Evolutionary conservation across 2,329 filamentous ascomycete species (phyloP).

Genomic region (Teratosphaeria destructans): DNA sequence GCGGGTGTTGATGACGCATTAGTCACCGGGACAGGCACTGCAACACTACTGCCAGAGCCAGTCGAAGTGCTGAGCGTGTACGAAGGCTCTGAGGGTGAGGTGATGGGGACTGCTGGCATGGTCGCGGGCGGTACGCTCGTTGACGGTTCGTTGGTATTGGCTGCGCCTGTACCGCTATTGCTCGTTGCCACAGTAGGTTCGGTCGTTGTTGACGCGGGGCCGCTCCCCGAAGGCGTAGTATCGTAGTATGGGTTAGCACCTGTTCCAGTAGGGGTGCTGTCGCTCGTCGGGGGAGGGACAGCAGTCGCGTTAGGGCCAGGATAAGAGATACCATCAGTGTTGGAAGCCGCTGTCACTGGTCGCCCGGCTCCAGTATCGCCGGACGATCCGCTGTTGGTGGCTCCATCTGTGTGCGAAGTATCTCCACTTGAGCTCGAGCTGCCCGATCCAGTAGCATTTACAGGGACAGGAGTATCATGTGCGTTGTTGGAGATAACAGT

Average conservation of each 20-base stretch:
- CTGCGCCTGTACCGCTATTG: background rate
- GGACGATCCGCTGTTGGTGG: background rate
- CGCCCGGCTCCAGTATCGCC: background rate
- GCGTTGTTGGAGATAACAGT: slow-evolving; percentile 11
- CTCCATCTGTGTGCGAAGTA: background rate
- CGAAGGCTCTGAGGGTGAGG: background rate
- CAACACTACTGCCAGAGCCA: background rate
- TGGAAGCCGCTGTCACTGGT: background rate
- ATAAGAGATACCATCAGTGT: background rate
- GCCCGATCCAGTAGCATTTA: background rate
- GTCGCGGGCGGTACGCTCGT: slow-evolving; percentile 1
- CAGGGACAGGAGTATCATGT: background rate
- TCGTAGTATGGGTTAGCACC: background rate
- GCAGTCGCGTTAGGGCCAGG: background rate
- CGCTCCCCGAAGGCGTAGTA: background rate
- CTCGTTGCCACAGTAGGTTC: background rate
- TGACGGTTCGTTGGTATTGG: slow-evolving; percentile 5
- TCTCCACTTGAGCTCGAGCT: background rate
- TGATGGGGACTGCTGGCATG: background rate
- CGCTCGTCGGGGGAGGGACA: background rate
- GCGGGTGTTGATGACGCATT: slow-evolving; percentile 1
- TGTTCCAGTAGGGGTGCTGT: background rate
- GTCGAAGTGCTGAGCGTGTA: slow-evolving; percentile 4
- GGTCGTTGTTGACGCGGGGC: background rate
- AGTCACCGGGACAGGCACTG: background rate